Evolutionary conservation across 352 stramenopile genomes (phyloP).

Genomic region (Phytopythium helicoides): DNA sequence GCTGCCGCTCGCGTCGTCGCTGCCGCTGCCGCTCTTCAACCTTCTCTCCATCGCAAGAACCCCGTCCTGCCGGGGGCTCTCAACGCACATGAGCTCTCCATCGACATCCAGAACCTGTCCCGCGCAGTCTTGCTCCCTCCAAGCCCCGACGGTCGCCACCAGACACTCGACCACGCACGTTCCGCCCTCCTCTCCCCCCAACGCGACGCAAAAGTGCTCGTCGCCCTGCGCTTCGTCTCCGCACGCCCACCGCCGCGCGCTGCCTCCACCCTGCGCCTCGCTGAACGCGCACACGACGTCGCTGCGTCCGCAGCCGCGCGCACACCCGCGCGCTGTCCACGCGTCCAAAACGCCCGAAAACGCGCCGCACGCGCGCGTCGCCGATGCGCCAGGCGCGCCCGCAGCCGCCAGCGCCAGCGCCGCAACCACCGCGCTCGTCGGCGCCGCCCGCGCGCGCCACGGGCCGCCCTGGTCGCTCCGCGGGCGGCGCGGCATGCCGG

Average conservation of each 20-base stretch:
- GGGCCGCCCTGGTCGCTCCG: too few species aligned
- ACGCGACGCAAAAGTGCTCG: slow-evolving; percentile 1
- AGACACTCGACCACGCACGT: slow-evolving; percentile 9
- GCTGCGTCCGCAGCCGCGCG: not conserved
- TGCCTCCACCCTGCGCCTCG: not conserved
- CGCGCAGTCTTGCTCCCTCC: not conserved
- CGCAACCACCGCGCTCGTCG: too few species aligned
- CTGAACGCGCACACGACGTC: not conserved
- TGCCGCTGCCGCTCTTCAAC: not conserved
- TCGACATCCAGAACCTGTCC: not conserved
- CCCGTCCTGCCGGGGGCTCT: too few species aligned
- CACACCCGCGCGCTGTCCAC: too few species aligned
- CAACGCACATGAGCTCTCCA: not conserved
- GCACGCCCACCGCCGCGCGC: not conserved
- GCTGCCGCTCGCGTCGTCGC: not conserved
- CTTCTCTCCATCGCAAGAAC: not conserved
- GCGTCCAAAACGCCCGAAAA: too few species aligned
- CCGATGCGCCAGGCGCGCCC: not conserved
- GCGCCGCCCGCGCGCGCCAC: too few species aligned
- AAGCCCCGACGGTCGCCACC: not conserved
- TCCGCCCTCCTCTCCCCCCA: not conserved
- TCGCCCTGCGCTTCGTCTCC: not conserved
- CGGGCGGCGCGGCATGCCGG: too few species aligned
- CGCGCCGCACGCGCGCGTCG: not conserved
- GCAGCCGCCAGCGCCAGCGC: too few species aligned